Conservation (phyloP, 73 alveolate genomes). For the Halteria grandinella region DNA sequence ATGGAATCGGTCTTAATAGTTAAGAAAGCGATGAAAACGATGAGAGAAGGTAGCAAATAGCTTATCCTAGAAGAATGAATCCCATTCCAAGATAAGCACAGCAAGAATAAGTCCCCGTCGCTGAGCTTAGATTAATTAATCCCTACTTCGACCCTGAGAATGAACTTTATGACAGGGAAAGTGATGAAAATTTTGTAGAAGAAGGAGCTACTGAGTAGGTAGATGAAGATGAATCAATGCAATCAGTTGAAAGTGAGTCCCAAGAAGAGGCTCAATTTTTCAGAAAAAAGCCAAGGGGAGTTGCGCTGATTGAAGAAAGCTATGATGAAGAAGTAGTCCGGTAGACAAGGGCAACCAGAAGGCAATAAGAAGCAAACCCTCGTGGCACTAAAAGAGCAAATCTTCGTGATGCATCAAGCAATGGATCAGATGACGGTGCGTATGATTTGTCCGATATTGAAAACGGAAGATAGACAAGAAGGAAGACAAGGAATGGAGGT, state of each 20-base stretch:
- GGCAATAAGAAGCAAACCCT: too few relatives aligned
- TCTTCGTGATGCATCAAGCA: conserved; percentile 7
- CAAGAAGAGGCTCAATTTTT: background rate
- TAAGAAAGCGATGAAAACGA: too few relatives aligned
- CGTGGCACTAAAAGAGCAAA: too few relatives aligned
- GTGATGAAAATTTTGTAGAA: conserved; percentile 45
- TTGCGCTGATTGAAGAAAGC: too few relatives aligned
- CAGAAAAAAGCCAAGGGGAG: background rate
- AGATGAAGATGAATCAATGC: background rate
- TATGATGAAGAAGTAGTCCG: too few relatives aligned
- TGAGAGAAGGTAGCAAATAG: too few relatives aligned
- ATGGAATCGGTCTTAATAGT: too few relatives aligned
- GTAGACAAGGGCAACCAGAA: too few relatives aligned
- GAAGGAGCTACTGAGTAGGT: too few relatives aligned
- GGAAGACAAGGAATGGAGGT: background rate
- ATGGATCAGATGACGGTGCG: conserved; percentile 18
- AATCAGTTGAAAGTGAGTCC: background rate
- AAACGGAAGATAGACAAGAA: background rate
- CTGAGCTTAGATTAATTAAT: background rate
- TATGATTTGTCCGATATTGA: conserved; percentile 15
- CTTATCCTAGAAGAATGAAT: too few relatives aligned
- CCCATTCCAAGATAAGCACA: too few relatives aligned
- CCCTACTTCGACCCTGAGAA: conserved; percentile 46
- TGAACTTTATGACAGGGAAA: conserved; percentile 48
- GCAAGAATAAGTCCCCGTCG: too few relatives aligned